These are phyloP conservation scores for Heracleum sosnowskyi DNA, from an alignment of 129 eudicot genomes.

Conservation along the genomic window DNA sequence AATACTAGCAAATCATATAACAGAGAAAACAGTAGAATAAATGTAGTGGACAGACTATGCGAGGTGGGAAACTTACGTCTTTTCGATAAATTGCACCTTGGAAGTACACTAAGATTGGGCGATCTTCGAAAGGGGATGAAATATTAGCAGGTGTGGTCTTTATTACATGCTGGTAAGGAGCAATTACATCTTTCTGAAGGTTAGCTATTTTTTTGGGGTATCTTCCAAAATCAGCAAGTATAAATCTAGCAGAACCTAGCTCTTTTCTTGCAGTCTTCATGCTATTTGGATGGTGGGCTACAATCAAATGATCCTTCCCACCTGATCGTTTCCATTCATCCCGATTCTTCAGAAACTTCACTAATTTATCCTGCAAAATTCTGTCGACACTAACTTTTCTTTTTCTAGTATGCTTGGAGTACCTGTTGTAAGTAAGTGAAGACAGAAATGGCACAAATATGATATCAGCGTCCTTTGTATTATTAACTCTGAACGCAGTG, in stretches of 20 bases:
- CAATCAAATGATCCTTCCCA: constrained; percentile 77
- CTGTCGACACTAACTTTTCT: constrained; percentile 37
- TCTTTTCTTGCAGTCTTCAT: constrained; percentile 66
- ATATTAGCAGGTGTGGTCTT: constrained; percentile 35
- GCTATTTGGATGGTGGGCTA: constrained; percentile 95
- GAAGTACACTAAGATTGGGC: constrained; percentile 71
- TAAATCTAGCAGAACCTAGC: constrained; percentile 73
- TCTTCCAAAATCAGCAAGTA: constrained; percentile 96
- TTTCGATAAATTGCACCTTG: constrained; percentile 95
- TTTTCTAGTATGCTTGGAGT: constrained; percentile 44
- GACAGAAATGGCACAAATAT: constrained; percentile 85
- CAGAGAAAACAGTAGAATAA: constrained; percentile 2
- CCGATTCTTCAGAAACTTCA: constrained; percentile 45
- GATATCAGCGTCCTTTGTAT: constrained; percentile 71
- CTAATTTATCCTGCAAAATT: constrained; percentile 64
- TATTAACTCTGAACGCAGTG: constrained; percentile 53
- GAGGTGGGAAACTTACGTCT: constrained; percentile 46
- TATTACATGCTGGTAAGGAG: constrained; percentile 92
- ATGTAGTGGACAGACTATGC: constrained; percentile 4
- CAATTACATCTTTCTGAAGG: constrained; percentile 76
- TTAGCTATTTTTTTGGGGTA: constrained; percentile 55
- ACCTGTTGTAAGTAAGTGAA: constrained; percentile 77
- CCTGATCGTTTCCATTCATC: constrained; percentile 69
- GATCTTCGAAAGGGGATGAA: constrained; percentile 57
- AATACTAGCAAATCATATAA: not conserved